Evolutionary conservation across 1,139 yeast genomes (phyloP).

Genomic region (Saccharomyces hybrid): DNA sequence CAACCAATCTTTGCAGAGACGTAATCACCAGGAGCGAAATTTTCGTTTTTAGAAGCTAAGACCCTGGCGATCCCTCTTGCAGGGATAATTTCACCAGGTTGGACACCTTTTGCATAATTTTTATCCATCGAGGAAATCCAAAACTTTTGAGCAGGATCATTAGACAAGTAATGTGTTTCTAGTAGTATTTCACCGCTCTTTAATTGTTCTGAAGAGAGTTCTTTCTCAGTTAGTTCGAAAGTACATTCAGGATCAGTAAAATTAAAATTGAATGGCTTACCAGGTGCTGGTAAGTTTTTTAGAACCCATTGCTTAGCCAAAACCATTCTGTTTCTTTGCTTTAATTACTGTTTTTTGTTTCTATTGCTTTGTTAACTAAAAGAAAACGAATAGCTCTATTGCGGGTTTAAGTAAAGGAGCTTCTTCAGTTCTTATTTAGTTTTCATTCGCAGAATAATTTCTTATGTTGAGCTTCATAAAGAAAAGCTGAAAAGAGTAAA

Average conservation of each 20-base stretch:
- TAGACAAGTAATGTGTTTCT: slow-evolving; percentile 45
- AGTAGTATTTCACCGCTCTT: slow-evolving; percentile 42
- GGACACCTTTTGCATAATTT: slow-evolving; percentile 43
- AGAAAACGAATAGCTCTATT: too few relatives aligned
- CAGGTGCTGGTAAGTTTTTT: slow-evolving; percentile 23
- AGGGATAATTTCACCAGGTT: slow-evolving; percentile 43
- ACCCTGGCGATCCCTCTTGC: slow-evolving; percentile 47
- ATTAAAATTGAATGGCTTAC: slow-evolving; percentile 29
- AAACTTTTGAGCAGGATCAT: slow-evolving; percentile 60
- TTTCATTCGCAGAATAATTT: background rate
- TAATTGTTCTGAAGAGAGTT: slow-evolving; percentile 30
- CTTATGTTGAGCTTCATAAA: background rate
- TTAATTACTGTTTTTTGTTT: background rate
- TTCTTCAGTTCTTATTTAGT: background rate
- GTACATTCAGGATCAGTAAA: slow-evolving; percentile 33
- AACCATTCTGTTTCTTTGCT: slow-evolving; percentile 13
- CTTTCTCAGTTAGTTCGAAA: slow-evolving; percentile 31
- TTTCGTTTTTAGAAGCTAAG: slow-evolving; percentile 37
- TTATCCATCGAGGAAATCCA: slow-evolving; percentile 46
- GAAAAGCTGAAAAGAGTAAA: background rate
- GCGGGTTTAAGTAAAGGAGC: too few relatives aligned
- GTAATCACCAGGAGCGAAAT: slow-evolving; percentile 40
- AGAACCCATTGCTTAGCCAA: slow-evolving; percentile 31
- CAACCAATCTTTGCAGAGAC: slow-evolving; percentile 36
- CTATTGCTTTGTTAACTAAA: too few relatives aligned